Evolutionary conservation across 2,329 filamentous ascomycete genomes (phyloP), one percentile per base, ranked within the genome.

Genomic region (Coniochaeta prunicola): DNA sequence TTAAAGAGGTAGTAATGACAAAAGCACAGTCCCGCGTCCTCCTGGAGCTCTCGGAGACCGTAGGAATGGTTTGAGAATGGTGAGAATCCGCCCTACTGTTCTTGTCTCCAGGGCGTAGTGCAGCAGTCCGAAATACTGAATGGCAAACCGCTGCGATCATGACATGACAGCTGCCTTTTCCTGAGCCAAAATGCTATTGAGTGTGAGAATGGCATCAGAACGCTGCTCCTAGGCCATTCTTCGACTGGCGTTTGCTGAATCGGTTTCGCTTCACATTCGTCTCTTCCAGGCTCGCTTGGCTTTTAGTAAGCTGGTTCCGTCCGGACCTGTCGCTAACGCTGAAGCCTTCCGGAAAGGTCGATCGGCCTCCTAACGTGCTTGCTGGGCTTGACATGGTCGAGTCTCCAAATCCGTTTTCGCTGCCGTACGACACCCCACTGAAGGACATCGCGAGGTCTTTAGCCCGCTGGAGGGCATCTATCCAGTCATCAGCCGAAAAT

Each of bases 211-310:
- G 54, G 33, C 36, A 56, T 75, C 69, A 96, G 70, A 97, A 96
- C 26, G 65, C 63, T 55, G 92, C 89, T 30, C 91, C 91, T 55
- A 96, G 82, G n/a, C 93, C 92, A 71, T 91, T 96, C 76, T 96
- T 96, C 17, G 90, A 96, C 74, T 96, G 91, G 65, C 93, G 82
- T 75, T 94, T 94, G 76, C 92, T 96, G 74, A 97, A 97, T 55
- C 86, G 80, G 65, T 87, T 85, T 55, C 80, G 77, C 70, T 83
- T 86, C 13, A 77, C 73, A 19, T 74, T 67, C 40, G 77, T 70
- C 58, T 85, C 81, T 31, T 85, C 83, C 26, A 80, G 64, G 62
- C 76, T 81, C 48, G 75, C 77, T 66, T 86, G 84, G 61, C 78
- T 82, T 70, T 86, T 87, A 63, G 77, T 84, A 40, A 87, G 66